Evolutionary conservation across 1,139 yeast genomes (phyloP).

Genomic region (Hyphopichia fennica): DNA sequence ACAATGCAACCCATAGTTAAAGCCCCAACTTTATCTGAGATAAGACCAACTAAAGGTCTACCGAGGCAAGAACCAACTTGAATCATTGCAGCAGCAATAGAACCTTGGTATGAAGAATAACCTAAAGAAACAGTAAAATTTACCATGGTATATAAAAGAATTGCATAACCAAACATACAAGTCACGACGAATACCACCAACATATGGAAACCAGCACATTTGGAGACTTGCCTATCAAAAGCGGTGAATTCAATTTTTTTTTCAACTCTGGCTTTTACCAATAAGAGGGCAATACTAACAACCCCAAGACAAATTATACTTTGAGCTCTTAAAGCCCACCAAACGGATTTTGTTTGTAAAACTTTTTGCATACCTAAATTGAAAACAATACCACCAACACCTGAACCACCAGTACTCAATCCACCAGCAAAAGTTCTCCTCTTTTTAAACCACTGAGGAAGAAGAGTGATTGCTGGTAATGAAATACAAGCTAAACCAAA

Average conservation of each 20-base stretch:
- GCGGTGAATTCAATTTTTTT: constrained; percentile 21
- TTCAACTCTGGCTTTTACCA: constrained; percentile 14
- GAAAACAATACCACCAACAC: constrained; percentile 18
- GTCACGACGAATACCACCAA: constrained; percentile 25
- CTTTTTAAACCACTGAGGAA: constrained; percentile 64
- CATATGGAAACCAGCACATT: constrained; percentile 29
- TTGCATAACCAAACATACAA: constrained; percentile 42
- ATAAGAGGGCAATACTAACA: constrained; percentile 23
- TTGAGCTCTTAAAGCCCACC: constrained; percentile 46
- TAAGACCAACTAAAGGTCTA: constrained; percentile 47
- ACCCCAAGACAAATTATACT: constrained; percentile 27
- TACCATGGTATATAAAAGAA: constrained; percentile 34
- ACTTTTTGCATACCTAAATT: constrained; percentile 31
- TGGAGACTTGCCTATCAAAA: constrained; percentile 21
- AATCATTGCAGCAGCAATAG: constrained; percentile 53
- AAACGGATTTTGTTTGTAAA: constrained; percentile 19
- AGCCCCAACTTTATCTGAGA: constrained; percentile 48
- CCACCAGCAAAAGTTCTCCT: constrained; percentile 60
- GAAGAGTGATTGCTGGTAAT: constrained; percentile 37
- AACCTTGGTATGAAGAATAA: constrained; percentile 31
- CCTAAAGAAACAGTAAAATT: constrained; percentile 30
- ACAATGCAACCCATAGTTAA: constrained; percentile 38
- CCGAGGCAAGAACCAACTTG: constrained; percentile 40
- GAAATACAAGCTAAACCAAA: constrained; percentile 27
- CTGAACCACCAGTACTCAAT: constrained; percentile 55